Base-by-base conservation (phyloP, 2,329 filamentous ascomycete genomes). In the Clonostachys rosea region DNA sequence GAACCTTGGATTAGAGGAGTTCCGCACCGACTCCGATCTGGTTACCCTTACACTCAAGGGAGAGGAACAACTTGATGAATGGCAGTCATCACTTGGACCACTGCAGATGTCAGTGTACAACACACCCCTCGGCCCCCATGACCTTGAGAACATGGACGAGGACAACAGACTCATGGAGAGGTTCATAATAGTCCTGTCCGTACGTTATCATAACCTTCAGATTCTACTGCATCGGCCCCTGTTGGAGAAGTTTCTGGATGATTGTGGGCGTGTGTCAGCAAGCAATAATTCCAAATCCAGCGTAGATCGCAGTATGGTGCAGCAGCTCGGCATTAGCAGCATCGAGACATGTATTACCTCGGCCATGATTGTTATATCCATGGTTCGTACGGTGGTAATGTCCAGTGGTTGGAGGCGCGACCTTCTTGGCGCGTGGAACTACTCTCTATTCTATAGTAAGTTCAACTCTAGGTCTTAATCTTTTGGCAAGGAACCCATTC, bases 131-230 rank as follows among this genome's bases (percentile, higher is more conserved):
- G 10, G 14, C 6, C 17, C 36, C 4, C 36, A 39, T 4, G 36
- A 39, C 11, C 36, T 39, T 39, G 36, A 39, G 36, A 39, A n/a
- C 7, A 39, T 39, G 36, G 17, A 39, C 7, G 14, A n/a, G 36
- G 36, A 39, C 8, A 18, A 39, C 11, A 39, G n/a, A 12, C 14
- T 39, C 36, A 39, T 18, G 17, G 36, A 39, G 11, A 39, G 36
- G 36, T 39, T 39, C 36, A 8, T 39, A 8, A 39, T 39, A n/a
- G 36, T 49, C 24, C 45, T 47, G 12, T 37, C 48, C 7, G 35
- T 49, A 3, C 44, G 48, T 13, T 49, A 47, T 17, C 40, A 47
- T 24, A 49, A 49, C 36, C 44, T 47, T 17, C 44, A 41, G 10
- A 47, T 49, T 34, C 45, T 49, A 11, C 30, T 44, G 4, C 44